Percentiles rank a stretch among this genome's conserved stretches.
Evolutionary conservation across 495 filamentous ascomycete species (phyloP).

Genomic region (Tuber indicum): DNA sequence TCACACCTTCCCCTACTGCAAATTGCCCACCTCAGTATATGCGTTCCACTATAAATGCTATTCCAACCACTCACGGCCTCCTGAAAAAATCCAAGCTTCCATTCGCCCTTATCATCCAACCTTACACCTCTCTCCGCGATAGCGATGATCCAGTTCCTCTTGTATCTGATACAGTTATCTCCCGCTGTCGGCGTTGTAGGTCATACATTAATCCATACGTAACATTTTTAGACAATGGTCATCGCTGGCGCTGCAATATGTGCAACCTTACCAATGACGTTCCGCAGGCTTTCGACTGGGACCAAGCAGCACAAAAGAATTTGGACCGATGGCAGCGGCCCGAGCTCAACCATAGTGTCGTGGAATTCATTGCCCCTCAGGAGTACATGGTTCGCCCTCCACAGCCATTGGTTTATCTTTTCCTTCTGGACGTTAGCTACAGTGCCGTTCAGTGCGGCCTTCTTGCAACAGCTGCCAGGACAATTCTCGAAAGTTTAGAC

Average conservation of each 20-base stretch:
- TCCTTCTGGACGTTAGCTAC: slow-evolving; percentile 95
- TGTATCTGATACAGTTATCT: slow-evolving; percentile 94
- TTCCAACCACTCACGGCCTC: slow-evolving; percentile 81
- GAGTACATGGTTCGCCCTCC: slow-evolving; percentile 99
- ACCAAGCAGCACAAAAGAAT: slow-evolving; percentile 77
- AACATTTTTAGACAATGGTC: slow-evolving; percentile 90
- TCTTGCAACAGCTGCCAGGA: slow-evolving; percentile 87
- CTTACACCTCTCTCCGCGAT: slow-evolving; percentile 88
- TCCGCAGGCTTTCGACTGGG: slow-evolving; percentile 97
- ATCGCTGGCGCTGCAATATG: slow-evolving; percentile 99
- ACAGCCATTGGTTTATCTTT: slow-evolving; percentile 94
- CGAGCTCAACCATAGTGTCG: slow-evolving; percentile 88
- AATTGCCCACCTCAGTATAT: slow-evolving; percentile 94
- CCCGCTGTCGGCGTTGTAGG: slow-evolving; percentile 85
- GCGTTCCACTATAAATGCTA: slow-evolving; percentile 86
- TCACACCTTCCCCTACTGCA: slow-evolving; percentile 82
- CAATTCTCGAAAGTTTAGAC: slow-evolving; percentile 90
- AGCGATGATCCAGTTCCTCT: slow-evolving; percentile 83
- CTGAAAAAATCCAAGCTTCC: slow-evolving; percentile 95
- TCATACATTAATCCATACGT: slow-evolving; percentile 98
- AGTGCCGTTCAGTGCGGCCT: slow-evolving; percentile 84
- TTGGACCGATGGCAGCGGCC: slow-evolving; percentile 82
- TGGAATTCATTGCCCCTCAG: slow-evolving; percentile 95
- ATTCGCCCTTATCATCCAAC: slow-evolving; percentile 92
- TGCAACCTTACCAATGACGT: slow-evolving; percentile 98